Percentiles rank a stretch among this genome's conserved stretches.
Evolutionary conservation across 108 stramenopile species (phyloP).

Genomic region (Nitzschia palea): DNA sequence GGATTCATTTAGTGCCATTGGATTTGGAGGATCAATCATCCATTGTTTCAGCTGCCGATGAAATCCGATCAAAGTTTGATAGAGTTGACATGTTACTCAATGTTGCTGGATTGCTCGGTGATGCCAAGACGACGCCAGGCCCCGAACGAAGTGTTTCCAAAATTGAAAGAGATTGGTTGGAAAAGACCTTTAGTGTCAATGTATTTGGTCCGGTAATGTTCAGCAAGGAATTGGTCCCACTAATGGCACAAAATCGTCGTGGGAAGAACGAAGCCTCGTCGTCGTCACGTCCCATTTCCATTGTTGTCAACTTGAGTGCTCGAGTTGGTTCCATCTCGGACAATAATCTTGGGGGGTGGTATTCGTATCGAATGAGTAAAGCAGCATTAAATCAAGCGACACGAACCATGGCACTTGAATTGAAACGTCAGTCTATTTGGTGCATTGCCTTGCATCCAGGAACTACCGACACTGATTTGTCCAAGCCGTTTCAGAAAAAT

Average conservation of each 20-base stretch:
- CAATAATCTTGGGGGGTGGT: slow-evolving; percentile 92
- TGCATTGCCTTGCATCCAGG: slow-evolving; percentile 89
- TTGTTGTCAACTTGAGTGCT: slow-evolving; percentile 86
- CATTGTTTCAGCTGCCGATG: slow-evolving; percentile 45
- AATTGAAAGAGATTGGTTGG: slow-evolving; percentile 82
- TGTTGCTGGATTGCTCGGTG: slow-evolving; percentile 82
- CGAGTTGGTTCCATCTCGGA: slow-evolving; percentile 91
- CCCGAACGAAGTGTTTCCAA: slow-evolving; percentile 73
- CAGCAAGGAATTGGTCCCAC: slow-evolving; percentile 58
- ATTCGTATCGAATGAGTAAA: slow-evolving; percentile 88
- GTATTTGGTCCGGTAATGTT: slow-evolving; percentile 80
- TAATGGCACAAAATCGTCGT: slow-evolving; percentile 48
- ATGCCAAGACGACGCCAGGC: slow-evolving; percentile 58
- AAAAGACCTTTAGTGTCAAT: slow-evolving; percentile 74
- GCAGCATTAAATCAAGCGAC: slow-evolving; percentile 88
- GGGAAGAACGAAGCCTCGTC: slow-evolving; percentile 15
- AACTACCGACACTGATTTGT: slow-evolving; percentile 90
- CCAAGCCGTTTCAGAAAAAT: slow-evolving; percentile 85
- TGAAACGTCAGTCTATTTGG: slow-evolving; percentile 67
- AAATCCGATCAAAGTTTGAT: slow-evolving; percentile 40
- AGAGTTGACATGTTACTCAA: slow-evolving; percentile 78
- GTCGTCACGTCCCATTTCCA: slow-evolving; percentile 34
- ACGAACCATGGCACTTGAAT: slow-evolving; percentile 76
- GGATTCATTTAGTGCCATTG: slow-evolving; percentile 47
- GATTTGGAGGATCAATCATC: slow-evolving; percentile 71